Conservation (phyloP, 805 yeast species). For the Hanseniaspora lindneri region DNA sequence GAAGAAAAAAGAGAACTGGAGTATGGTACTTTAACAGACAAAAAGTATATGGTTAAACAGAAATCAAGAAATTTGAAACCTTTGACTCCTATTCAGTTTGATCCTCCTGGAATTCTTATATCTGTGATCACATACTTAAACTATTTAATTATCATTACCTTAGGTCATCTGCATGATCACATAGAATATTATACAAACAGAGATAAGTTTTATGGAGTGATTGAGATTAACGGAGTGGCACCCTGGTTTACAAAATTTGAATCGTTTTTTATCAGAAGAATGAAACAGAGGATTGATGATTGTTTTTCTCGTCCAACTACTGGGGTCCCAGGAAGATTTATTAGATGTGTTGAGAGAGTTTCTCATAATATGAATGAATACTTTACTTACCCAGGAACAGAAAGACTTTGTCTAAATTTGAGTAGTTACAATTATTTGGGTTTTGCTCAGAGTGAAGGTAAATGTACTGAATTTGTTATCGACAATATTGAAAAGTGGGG, state of each 20-base stretch:
- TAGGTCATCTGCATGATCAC: slow-evolving; percentile 86
- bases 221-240: slow-evolving; percentile 80
- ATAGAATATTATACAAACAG: slow-evolving; percentile 66
- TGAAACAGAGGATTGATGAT: slow-evolving; percentile 83
- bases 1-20: slow-evolving; percentile 46
- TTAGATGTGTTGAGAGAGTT: slow-evolving; percentile 67
- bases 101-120: slow-evolving; percentile 77
- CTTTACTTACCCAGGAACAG: slow-evolving; percentile 64
- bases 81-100: slow-evolving; percentile 49
- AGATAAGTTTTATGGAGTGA: slow-evolving; percentile 49
- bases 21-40: slow-evolving; percentile 56
- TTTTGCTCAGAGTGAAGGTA: slow-evolving; percentile 89
- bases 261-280: slow-evolving; percentile 81
- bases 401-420: slow-evolving; percentile 68
- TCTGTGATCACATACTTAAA: slow-evolving; percentile 73
- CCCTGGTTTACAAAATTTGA: slow-evolving; percentile 94
- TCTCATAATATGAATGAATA: slow-evolving; percentile 53
- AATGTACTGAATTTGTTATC: slow-evolving; percentile 71
- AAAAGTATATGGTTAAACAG: slow-evolving; percentile 53
- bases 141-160: slow-evolving; percentile 69
- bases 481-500: slow-evolving; percentile 57
- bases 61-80: slow-evolving; percentile 45
- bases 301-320: slow-evolving; percentile 93
- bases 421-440: slow-evolving; percentile 92
- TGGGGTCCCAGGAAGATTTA: slow-evolving; percentile 92